A percentile compares a stretch with the other conserved stretches of the same genome.
Evolutionary conservation across 148 eudicot species (phyloP).

Genomic region (Cornus kousa): DNA sequence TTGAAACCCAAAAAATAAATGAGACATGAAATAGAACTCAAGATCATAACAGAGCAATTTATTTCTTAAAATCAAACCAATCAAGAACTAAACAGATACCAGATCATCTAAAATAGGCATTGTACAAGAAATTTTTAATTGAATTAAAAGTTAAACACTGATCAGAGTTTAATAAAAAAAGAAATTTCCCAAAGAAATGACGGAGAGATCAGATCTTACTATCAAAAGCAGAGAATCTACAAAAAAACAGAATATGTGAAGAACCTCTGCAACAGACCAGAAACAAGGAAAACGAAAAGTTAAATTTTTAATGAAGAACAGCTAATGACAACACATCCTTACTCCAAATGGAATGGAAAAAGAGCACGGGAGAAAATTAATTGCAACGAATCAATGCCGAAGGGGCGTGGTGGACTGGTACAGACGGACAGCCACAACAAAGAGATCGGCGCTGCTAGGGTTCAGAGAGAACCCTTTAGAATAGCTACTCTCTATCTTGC

Average conservation of each 20-base stretch:
- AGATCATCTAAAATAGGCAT: not conserved
- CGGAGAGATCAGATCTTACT: slow-evolving; percentile 5
- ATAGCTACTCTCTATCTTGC: not conserved
- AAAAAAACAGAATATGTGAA: slow-evolving; percentile 1
- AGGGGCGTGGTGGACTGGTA: not conserved
- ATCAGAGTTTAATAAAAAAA: not conserved
- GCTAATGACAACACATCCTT: slow-evolving; percentile 6
- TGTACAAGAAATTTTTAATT: not conserved
- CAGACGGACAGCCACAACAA: not conserved
- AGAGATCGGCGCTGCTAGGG: slow-evolving; percentile 12
- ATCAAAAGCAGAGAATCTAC: not conserved
- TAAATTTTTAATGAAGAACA: not conserved
- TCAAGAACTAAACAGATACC: not conserved
- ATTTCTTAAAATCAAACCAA: not conserved
- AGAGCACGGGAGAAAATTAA: not conserved
- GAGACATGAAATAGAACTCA: not conserved
- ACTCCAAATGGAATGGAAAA: not conserved
- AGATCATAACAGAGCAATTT: not conserved
- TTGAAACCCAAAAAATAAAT: not conserved
- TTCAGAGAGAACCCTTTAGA: slow-evolving; percentile 3
- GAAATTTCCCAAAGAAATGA: slow-evolving; percentile 1
- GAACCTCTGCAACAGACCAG: slow-evolving; percentile 12
- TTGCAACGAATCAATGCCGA: not conserved
- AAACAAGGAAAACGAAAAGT: not conserved
- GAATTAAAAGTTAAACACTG: not conserved